Evolutionary conservation across 306 rosid species (phyloP), one percentile per base, ranked within the genome.

Genomic region (Castanopsis chinensis): DNA sequence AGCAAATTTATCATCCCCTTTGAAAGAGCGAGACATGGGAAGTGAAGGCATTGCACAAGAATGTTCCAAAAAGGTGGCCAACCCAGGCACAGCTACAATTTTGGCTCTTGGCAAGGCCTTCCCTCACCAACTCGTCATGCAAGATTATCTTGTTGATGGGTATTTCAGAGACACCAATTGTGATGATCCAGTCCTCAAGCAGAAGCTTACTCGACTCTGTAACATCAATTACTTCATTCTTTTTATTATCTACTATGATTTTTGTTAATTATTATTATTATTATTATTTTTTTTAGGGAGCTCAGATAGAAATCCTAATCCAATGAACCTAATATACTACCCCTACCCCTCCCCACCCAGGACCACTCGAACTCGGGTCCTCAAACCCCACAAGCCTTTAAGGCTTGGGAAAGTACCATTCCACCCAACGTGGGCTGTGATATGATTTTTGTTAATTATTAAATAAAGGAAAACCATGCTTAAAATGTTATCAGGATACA

Each of bases 111-210:
- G 99, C 51, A 95, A 92, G 78, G 99, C 98, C 59, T 92, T 94
- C 78, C 99, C 99, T 74, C 97, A 90, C 78, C 99, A 94, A 79
- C 95, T 92, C 73, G 93, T 92, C 55, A 89, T 91, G 92, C 99
- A 92, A 82, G 99, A 95, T 45, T 95, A 84, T 72, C 85, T 95
- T 43, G 99, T 95, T 64, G 98, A 95, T 52, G 94, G 98, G 45
- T 95, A 95, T 81, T 95, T 95, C 83, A 90, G 82, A 77, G 92
- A 88, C 82, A 91, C 98, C 64, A 95, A 93, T 76, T 92, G 98
- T 76, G 93, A 92, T 71, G 91, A 90, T 85, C 90, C 89, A 33
- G 88, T 89, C 13, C 99, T 95, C 87, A 92, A 90, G 84, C 84
- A 85, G 55, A 95, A 95, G 76, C 93, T 95, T 19, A 37, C 94